Evolutionary conservation across 176 grass and related monocot species (phyloP), one percentile per base, ranked within the genome.

Genomic region (Hordeum marinum): DNA sequence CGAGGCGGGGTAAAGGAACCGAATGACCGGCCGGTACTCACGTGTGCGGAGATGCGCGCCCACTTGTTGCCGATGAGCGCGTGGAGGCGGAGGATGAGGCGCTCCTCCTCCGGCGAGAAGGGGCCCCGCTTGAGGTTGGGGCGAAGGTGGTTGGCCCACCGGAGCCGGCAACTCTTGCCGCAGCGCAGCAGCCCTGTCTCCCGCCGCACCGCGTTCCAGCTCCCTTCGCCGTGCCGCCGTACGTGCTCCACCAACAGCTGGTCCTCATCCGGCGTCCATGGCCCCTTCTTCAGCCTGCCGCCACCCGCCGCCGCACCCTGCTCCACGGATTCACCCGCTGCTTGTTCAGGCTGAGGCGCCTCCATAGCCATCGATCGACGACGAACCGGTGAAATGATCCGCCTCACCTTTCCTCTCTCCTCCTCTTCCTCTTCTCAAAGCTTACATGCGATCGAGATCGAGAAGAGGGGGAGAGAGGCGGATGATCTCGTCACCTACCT

Each of bases 181-280:
- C 92, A 97, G 46, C 92, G 86, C 3, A 63, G 68, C 17, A 94
- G 92, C 41, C 77, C 80, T 3, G 86, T 82, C 42, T 80, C 58
- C 57, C 84, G 68, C 72, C 77, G 92, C 81, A 91, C 92, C 1
- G 80, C 68, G 89, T 89, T 91, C 92, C 89, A 94, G 89, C 85
- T 91, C 4, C 90, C 85, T 37, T 95, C 82, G 9, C 90, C 93
- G 48, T 94, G 81, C 60, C 52, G 29, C 63, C 73, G 50, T 50
- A 95, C 90, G 23, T 88, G 82, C 61, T 85, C 63, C 14, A 90
- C 23, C 39, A 78, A 35, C 57, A 41, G 58, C 25, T 75, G 42
- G 81, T 99, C 96, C 84, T 99, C 96, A 75, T 96, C 96, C 13
- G 90, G 61, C n/a, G 90, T 91, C 97, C 97, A 99, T 4, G 97